Evolutionary conservation across 2,329 filamentous ascomycete genomes (phyloP).

Genomic region (Colletotrichum sp.): DNA sequence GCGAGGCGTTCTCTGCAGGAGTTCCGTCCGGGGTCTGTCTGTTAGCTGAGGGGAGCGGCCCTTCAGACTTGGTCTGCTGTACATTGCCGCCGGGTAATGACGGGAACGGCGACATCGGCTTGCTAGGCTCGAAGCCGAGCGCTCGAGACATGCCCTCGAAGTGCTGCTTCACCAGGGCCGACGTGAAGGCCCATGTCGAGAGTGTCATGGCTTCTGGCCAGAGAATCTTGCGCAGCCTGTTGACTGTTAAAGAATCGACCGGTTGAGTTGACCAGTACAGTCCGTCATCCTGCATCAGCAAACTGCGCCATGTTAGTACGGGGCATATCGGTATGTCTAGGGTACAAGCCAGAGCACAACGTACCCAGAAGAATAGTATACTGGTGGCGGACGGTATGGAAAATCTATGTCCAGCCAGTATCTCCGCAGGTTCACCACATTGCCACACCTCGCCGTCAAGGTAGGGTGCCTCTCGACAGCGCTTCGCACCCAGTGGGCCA

Average conservation of each 20-base stretch:
- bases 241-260: slow-evolving; percentile 52
- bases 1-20: slow-evolving; percentile 7
- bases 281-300: slow-evolving; percentile 54
- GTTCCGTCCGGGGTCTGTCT: slow-evolving; percentile 21
- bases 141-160: slow-evolving; percentile 45
- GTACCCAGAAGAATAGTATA: slow-evolving; percentile 65
- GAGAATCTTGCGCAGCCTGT: slow-evolving; percentile 51
- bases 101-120: neutral
- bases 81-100: neutral
- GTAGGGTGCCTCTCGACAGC: slow-evolving; percentile 47
- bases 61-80: slow-evolving; percentile 1
- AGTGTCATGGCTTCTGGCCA: slow-evolving; percentile 58
- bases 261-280: slow-evolving; percentile 51
- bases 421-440: slow-evolving; percentile 51
- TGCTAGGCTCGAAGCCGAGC: slow-evolving; percentile 45
- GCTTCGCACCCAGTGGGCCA: slow-evolving; percentile 46
- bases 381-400: slow-evolving; percentile 62
- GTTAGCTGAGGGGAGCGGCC: slow-evolving; percentile 6
- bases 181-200: slow-evolving; percentile 57
- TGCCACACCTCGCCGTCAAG: slow-evolving; percentile 50
- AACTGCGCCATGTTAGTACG: slow-evolving; percentile 38
- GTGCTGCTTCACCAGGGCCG: slow-evolving; percentile 51
- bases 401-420: slow-evolving; percentile 68
- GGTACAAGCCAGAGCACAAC: slow-evolving; percentile 13
- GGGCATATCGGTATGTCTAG: neutral